Base-by-base conservation (phyloP, 2,329 filamentous ascomycete genomes). In the Monosporascus sp. region DNA sequence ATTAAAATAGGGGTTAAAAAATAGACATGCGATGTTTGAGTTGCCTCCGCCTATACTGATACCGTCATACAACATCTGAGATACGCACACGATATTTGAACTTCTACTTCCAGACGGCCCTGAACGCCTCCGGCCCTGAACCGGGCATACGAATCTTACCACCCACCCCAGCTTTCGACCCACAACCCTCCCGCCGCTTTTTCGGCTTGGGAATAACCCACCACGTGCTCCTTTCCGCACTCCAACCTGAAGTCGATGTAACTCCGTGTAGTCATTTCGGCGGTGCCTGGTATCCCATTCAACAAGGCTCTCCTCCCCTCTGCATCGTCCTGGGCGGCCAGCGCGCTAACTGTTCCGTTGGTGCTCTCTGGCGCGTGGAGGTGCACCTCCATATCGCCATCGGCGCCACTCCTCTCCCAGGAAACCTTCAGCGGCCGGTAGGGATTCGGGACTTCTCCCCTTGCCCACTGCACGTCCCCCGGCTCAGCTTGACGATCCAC, bases 361-460 rank as follows among this genome's bases (percentile, higher is more conserved):
- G 65, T 69, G 0, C 63, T 63, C 7, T 43, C 48, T 4, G 74
- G 72, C 15, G 68, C 59, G 17, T 54, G 58, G 1, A 72, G 62
- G 20, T 50, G 59, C n/a, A 76, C 44, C 1, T 50, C 54, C 35
- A 74, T 27, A 0, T 59, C 58, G 14, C 53, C 51, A 17, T 39
- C 52, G 5, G 39, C 44, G 24, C 50, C 46, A 20, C 46, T 52
- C n/a, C 54, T 60, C 49, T 62, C 60, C 76, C 76, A 78, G 7
- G 62, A 57, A 1, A 77, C 72, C 7, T 37, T 54, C 4, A 78
- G 67, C 4, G 60, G 62, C 0, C 73, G 72, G 25, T 62, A 56
- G 0, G 74, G 74, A 3, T 76, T 77, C 0, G 72, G 71, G 15
- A 79, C 73, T 1, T 65, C 57, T 1, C 66, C 68, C 1, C 63